These are phyloP conservation scores for Chlamydomonas eustigma DNA, from an alignment of 139 green algal genomes.

Conservation along the genomic window DNA sequence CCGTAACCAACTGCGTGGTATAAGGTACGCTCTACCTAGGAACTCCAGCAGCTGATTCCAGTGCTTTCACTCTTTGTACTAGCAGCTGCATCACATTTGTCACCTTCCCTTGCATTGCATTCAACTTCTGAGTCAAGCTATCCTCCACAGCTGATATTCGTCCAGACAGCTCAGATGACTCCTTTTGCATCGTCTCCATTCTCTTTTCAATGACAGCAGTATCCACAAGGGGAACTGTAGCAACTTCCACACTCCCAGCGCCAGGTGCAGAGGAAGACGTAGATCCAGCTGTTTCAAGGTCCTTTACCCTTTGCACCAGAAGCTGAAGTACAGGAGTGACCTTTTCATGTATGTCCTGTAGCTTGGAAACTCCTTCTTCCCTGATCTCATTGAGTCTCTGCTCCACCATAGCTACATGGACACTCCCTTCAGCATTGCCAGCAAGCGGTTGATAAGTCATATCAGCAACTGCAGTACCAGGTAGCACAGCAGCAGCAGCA, in stretches of 20 bases:
- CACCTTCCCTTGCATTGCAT: not conserved
- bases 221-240: too few relatives aligned
- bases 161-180: too few relatives aligned
- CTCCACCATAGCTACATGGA: not conserved
- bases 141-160: too few relatives aligned
- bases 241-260: too few relatives aligned
- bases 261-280: not conserved
- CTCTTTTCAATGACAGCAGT: too few relatives aligned
- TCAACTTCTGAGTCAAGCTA: not conserved
- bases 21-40: too few relatives aligned
- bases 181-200: too few relatives aligned
- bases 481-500: not conserved
- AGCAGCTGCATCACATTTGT: constrained; percentile 14
- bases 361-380: not conserved
- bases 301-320: constrained; percentile 3
- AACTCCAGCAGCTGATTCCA: too few relatives aligned
- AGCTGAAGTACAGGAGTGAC: constrained; percentile 7
- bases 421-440: not conserved
- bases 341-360: constrained; percentile 2
- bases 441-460: too few relatives aligned
- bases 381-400: not conserved
- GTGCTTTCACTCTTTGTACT: constrained; percentile 4
- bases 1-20: too few relatives aligned
- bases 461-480: not conserved
- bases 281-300: not conserved